These are phyloP conservation scores for Exserohilum rostratum DNA, from an alignment of 2,329 filamentous ascomycete genomes.

Conservation along the genomic window DNA sequence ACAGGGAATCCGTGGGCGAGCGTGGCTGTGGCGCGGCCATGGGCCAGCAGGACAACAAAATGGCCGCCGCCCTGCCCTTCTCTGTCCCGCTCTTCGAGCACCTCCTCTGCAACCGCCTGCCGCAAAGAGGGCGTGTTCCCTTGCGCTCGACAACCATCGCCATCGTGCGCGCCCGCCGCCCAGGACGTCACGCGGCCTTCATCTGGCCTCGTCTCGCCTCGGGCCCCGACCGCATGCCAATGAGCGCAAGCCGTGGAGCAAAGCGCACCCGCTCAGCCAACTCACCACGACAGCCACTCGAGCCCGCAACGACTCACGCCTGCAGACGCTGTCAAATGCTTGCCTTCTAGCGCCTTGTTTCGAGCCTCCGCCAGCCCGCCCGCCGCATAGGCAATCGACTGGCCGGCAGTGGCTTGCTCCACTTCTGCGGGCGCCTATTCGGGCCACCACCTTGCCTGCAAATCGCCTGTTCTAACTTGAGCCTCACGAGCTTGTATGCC, in stretches of 20 bases:
- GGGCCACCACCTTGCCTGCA: slow-evolving; percentile 42
- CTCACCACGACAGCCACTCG: slow-evolving; percentile 38
- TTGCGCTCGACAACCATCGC: slow-evolving; percentile 43
- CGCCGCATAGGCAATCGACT: slow-evolving; percentile 46
- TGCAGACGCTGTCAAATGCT: slow-evolving; percentile 29
- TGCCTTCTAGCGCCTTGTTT: slow-evolving; percentile 43
- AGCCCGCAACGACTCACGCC: slow-evolving; percentile 37
- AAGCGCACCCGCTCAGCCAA: slow-evolving; percentile 41
- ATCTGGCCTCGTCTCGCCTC: slow-evolving; percentile 30
- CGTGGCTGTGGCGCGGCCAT: too few species aligned
- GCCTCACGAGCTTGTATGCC: slow-evolving; percentile 50
- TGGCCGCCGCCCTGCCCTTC: slow-evolving; percentile 29
- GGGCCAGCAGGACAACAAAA: slow-evolving; percentile 42
- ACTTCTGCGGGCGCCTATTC: slow-evolving; percentile 47
- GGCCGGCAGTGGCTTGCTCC: slow-evolving; percentile 44
- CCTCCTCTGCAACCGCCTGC: slow-evolving; percentile 44
- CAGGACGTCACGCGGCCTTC: slow-evolving; percentile 33
- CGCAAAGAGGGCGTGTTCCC: slow-evolving; percentile 46
- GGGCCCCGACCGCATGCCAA: slow-evolving; percentile 33
- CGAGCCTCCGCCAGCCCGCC: slow-evolving; percentile 42
- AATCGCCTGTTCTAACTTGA: slow-evolving; percentile 49
- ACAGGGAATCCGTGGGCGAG: slow-evolving; percentile 34
- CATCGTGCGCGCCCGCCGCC: slow-evolving; percentile 33
- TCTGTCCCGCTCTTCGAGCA: slow-evolving; percentile 34
- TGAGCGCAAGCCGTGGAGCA: slow-evolving; percentile 48